A percentile compares a stretch with the other conserved stretches of the same genome.
Evolutionary conservation across 148 eudicot genomes (phyloP).

Genomic region (Vaccinium myrtillus): DNA sequence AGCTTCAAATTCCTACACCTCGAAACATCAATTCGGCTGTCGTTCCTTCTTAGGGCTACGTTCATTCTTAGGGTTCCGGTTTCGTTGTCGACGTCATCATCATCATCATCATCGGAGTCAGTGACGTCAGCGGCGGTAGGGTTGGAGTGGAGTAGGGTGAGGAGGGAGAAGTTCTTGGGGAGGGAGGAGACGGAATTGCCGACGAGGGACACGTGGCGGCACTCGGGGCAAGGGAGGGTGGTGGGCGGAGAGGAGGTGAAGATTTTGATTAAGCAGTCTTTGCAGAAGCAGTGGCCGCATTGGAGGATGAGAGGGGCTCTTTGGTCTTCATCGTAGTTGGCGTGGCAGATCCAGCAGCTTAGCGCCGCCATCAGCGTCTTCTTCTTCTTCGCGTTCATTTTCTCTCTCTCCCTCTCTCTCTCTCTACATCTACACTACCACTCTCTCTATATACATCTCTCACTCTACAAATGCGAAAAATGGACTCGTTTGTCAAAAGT

Average conservation of each 20-base stretch:
- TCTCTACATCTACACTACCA: background rate
- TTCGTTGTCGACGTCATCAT: constrained; percentile 29
- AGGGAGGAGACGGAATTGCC: constrained; percentile 82
- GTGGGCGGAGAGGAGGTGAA: constrained; percentile 53
- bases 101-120: constrained; percentile 26
- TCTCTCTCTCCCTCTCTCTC: constrained; percentile 1
- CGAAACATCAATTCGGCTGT: constrained; percentile 36
- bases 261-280: constrained; percentile 65
- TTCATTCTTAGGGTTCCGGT: background rate
- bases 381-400: constrained; percentile 5
- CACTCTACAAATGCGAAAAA: background rate
- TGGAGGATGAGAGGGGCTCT: constrained; percentile 67
- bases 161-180: constrained; percentile 67
- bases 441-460: background rate
- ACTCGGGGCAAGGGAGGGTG: constrained; percentile 71
- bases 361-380: constrained; percentile 48
- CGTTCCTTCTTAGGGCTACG: constrained; percentile 15
- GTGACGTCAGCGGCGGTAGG: background rate
- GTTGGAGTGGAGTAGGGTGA: constrained; percentile 27
- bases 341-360: constrained; percentile 77
- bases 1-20: constrained; percentile 56
- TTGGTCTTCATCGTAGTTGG: constrained; percentile 67
- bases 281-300: constrained; percentile 93
- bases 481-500: background rate
- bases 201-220: constrained; percentile 76